Percentiles rank a stretch among this genome's conserved stretches.
Evolutionary conservation across 352 stramenopile species (phyloP).

Genomic region (Phytophthora rubi): DNA sequence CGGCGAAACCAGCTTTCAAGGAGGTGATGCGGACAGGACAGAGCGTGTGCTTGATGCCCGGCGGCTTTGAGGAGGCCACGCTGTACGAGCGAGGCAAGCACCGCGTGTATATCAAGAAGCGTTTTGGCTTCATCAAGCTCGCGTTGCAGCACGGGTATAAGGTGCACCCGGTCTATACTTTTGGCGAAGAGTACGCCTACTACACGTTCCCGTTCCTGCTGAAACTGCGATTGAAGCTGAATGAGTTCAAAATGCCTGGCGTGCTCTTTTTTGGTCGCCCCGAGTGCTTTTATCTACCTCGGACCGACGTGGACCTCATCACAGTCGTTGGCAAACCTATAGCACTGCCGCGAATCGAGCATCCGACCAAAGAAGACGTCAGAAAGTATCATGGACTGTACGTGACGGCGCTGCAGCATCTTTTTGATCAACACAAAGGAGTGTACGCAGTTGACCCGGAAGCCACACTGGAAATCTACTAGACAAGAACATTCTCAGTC

Average conservation of each 20-base stretch:
- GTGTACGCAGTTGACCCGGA: conserved; percentile 77
- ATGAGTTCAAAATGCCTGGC: conserved; percentile 82
- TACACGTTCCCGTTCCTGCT: conserved; percentile 82
- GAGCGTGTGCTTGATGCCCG: conserved; percentile 84
- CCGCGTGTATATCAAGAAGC: conserved; percentile 89
- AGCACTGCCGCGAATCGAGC: conserved; percentile 80
- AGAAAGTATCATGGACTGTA: conserved; percentile 89
- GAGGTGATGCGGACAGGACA: conserved; percentile 47
- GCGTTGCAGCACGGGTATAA: conserved; percentile 90
- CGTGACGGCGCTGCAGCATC: conserved; percentile 66
- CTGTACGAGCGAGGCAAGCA: conserved; percentile 79
- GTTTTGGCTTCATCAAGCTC: conserved; percentile 93
- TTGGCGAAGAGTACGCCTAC: conserved; percentile 92
- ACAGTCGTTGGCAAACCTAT: conserved; percentile 90
- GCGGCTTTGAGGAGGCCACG: conserved; percentile 94
- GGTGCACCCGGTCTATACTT: conserved; percentile 90
- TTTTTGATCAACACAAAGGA: conserved; percentile 89
- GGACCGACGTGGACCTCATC: conserved; percentile 68
- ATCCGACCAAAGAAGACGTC: conserved; percentile 90
- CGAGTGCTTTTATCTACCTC: conserved; percentile 87
- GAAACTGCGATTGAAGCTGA: conserved; percentile 76
- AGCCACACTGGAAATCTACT: conserved; percentile 56
- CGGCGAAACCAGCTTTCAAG: conserved; percentile 49
- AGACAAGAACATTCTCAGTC: conserved; percentile 7
- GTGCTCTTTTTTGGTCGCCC: conserved; percentile 75